Percentiles rank a stretch among this genome's conserved stretches.
Evolutionary conservation across 345 rosid species (phyloP).

Genomic region (Erysimum cheiranthoides): DNA sequence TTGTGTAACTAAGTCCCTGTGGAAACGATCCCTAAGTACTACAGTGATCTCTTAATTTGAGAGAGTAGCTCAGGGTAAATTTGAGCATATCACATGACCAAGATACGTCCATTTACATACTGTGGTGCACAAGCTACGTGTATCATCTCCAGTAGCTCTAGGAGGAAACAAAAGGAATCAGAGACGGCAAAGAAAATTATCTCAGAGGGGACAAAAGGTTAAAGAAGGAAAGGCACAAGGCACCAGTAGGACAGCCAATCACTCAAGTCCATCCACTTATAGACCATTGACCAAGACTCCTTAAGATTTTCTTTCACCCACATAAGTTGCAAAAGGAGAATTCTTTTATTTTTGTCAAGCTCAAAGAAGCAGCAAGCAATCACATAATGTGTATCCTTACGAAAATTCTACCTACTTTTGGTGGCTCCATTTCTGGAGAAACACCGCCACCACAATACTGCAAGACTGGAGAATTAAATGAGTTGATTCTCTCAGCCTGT

Average conservation of each 20-base stretch:
- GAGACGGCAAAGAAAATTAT: constrained; percentile 1
- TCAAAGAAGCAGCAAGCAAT: constrained; percentile 11
- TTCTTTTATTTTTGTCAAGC: not conserved
- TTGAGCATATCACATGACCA: constrained; percentile 97
- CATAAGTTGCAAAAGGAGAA: constrained; percentile 67
- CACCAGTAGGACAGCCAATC: constrained; percentile 97
- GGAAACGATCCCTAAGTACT: too few species aligned
- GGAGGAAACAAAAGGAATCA: constrained; percentile 30
- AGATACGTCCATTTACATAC: constrained; percentile 99
- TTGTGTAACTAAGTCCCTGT: too few species aligned
- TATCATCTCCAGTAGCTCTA: constrained; percentile 98
- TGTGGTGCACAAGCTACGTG: constrained; percentile 93
- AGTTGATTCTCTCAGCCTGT: constrained; percentile 92
- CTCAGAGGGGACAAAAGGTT: not conserved
- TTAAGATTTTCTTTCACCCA: constrained; percentile 97
- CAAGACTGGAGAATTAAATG: constrained; percentile 72
- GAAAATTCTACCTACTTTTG: constrained; percentile 60
- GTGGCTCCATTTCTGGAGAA: constrained; percentile 96
- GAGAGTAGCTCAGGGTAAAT: too few species aligned
- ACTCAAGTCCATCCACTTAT: constrained; percentile 99
- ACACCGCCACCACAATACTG: constrained; percentile 95
- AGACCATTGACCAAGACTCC: constrained; percentile 95
- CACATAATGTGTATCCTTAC: not conserved
- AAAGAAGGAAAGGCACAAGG: not conserved
- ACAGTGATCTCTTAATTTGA: too few species aligned